These are phyloP conservation scores for Cryptosporidium bovis DNA, from an alignment of 169 alveolate species.

Conservation along the genomic window DNA sequence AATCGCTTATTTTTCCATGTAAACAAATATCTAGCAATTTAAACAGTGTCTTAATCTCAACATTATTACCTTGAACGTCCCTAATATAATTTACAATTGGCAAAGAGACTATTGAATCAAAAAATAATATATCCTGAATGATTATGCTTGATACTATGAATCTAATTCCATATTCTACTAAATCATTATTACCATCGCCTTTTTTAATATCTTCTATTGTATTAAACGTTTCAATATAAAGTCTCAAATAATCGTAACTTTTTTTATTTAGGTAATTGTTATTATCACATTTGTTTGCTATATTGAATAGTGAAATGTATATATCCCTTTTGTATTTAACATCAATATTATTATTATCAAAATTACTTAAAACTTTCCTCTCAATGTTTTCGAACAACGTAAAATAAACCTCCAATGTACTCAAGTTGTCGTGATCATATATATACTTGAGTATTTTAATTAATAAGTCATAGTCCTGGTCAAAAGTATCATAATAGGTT, in stretches of 20 bases:
- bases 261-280: slow-evolving; percentile 15
- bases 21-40: slow-evolving; percentile 38
- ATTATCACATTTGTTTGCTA: slow-evolving; percentile 2
- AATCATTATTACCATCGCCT: background rate
- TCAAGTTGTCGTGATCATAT: background rate
- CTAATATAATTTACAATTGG: slow-evolving; percentile 32
- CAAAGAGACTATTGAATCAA: slow-evolving; percentile 40
- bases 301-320: slow-evolving; percentile 17
- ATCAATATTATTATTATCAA: background rate
- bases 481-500: slow-evolving; percentile 49
- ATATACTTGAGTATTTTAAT: slow-evolving; percentile 13
- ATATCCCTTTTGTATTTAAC: slow-evolving; percentile 5
- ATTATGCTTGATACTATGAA: slow-evolving; percentile 44
- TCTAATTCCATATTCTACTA: slow-evolving; percentile 5
- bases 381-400: slow-evolving; percentile 36
- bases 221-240: slow-evolving; percentile 28
- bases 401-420: background rate
- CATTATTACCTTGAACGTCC: background rate
- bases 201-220: slow-evolving; percentile 23
- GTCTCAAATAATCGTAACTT: slow-evolving; percentile 33
- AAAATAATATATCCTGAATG: slow-evolving; percentile 55
- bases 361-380: slow-evolving; percentile 3
- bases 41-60: background rate
- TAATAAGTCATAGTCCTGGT: slow-evolving; percentile 20
- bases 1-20: slow-evolving; percentile 51